Evolutionary conservation across 1,139 yeast genomes (phyloP).

Genomic region (Pneumocystis wakefieldiae): DNA sequence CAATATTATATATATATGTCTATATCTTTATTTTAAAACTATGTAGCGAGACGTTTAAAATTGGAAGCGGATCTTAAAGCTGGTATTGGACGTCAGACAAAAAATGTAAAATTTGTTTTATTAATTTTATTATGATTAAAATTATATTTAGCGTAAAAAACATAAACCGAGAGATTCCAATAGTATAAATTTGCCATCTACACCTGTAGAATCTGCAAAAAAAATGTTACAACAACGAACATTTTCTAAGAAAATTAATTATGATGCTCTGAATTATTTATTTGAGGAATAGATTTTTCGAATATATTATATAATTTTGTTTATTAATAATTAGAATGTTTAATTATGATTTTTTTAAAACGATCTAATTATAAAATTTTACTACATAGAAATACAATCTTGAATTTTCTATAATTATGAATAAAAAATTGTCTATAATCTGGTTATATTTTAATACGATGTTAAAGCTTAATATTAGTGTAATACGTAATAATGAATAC

Average conservation of each 20-base stretch:
- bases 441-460: too few relatives aligned
- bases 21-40: neutral
- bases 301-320: neutral
- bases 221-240: constrained; percentile 54
- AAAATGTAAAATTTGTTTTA: constrained; percentile 16
- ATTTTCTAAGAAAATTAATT: constrained; percentile 76
- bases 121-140: neutral
- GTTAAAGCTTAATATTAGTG: too few relatives aligned
- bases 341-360: neutral
- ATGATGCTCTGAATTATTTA: constrained; percentile 55
- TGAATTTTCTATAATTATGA: too few relatives aligned
- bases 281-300: constrained; percentile 23
- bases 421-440: too few relatives aligned
- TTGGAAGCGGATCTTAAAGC: constrained; percentile 62
- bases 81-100: constrained; percentile 25
- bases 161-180: constrained; percentile 18
- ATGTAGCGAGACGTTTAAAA: constrained; percentile 45
- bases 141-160: constrained; percentile 5
- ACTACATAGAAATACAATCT: too few relatives aligned
- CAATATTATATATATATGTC: neutral
- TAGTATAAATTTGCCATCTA: constrained; percentile 34
- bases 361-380: too few relatives aligned
- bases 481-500: too few relatives aligned
- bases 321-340: neutral
- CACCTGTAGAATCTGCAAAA: constrained; percentile 63